phyloP scores from a whole-genome alignment of 2,329 filamentous ascomycete genomes.

The Hypoxylon sp. region DNA sequence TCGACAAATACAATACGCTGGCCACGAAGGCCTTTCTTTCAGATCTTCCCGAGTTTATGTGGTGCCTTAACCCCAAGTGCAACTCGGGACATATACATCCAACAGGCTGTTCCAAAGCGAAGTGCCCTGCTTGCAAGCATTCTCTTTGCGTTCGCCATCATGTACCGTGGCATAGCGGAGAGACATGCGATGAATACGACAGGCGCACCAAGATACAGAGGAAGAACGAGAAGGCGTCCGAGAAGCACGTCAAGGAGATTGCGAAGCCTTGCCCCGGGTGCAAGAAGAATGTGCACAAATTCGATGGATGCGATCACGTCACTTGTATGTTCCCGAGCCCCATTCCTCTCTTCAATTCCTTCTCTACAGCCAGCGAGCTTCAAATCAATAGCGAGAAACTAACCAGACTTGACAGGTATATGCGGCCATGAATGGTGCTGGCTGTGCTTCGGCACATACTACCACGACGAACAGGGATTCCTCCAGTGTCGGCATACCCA shows the following conservation, averaged over 20 bases:
- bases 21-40: conserved; percentile 49
- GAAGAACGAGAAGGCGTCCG: conserved; percentile 51
- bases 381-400: not conserved
- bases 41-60: conserved; percentile 51
- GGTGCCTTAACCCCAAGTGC: conserved; percentile 55
- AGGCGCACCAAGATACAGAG: conserved; percentile 45
- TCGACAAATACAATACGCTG: conserved; percentile 53
- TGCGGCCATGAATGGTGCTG: conserved; percentile 58
- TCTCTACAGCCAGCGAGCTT: not conserved
- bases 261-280: conserved; percentile 54
- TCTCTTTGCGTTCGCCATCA: conserved; percentile 52
- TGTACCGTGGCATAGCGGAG: conserved; percentile 53
- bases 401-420: conserved; percentile 29
- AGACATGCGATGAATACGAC: conserved; percentile 55
- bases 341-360: not conserved
- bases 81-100: conserved; percentile 54
- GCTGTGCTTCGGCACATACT: conserved; percentile 51
- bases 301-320: conserved; percentile 56
- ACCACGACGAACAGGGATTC: conserved; percentile 44
- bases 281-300: conserved; percentile 52
- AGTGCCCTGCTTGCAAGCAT: conserved; percentile 51
- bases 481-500: conserved; percentile 51
- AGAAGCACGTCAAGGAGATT: conserved; percentile 50
- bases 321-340: conserved; percentile 52
- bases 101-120: conserved; percentile 48